phyloP scores from a whole-genome alignment of 1,284 basidiomycete genomes.

The Boletellus deceptivus region DNA sequence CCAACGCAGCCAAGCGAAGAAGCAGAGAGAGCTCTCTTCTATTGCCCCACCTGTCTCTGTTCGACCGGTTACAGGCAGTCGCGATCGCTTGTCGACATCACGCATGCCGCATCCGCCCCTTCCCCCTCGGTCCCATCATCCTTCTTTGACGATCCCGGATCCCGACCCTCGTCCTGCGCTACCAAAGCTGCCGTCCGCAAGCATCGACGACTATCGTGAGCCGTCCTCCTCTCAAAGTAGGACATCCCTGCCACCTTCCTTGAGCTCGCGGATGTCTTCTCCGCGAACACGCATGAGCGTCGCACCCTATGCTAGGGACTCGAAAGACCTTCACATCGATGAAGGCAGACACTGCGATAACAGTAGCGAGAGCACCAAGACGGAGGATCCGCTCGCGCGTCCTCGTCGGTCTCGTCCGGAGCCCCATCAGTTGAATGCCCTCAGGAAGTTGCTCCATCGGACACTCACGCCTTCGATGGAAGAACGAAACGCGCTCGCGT shows the following conservation, averaged over 20 bases:
- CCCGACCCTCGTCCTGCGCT: conserved; percentile 16
- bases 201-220: conserved; percentile 30
- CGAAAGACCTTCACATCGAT: conserved; percentile 28
- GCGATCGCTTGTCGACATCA: conserved; percentile 11
- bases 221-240: conserved; percentile 23
- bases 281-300: conserved; percentile 42
- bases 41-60: conserved; percentile 28
- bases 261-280: conserved; percentile 29
- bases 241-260: conserved; percentile 33
- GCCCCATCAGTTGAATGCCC: conserved; percentile 68
- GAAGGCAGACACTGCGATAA: conserved; percentile 34
- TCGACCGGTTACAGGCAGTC: conserved; percentile 17
- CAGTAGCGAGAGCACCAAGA: conserved; percentile 19
- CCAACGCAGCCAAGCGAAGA: conserved; percentile 68
- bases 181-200: conserved; percentile 30
- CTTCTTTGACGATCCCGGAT: conserved; percentile 30
- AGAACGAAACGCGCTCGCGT: conserved; percentile 66
- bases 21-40: conserved; percentile 51
- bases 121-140: conserved; percentile 44
- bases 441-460: conserved; percentile 64
- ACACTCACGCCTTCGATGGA: conserved; percentile 78
- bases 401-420: conserved; percentile 72
- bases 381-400: conserved; percentile 38
- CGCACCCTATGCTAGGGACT: conserved; percentile 43
- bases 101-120: conserved; percentile 31